These are phyloP conservation scores for Microdochium bolleyi DNA, from an alignment of 2,329 filamentous ascomycete species.

Conservation along the genomic window DNA sequence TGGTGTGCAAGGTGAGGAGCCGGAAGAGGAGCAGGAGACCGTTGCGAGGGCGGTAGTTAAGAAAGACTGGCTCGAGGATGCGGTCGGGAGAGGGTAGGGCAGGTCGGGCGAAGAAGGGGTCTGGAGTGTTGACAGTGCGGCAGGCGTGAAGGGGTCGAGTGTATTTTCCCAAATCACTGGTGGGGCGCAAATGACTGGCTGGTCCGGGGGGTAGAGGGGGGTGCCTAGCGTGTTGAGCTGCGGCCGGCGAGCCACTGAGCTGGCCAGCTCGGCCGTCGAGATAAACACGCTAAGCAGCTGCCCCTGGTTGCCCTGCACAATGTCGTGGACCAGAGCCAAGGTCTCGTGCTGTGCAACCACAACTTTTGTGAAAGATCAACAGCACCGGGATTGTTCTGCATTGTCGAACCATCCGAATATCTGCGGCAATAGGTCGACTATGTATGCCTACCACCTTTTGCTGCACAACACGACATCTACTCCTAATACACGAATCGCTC, in stretches of 20 bases:
- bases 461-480: too few relatives aligned
- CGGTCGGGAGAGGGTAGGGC: not conserved
- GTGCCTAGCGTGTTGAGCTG: not conserved
- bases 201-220: not conserved
- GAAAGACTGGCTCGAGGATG: not conserved
- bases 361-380: too few relatives aligned
- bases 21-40: slow-evolving; percentile 18
- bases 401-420: too few relatives aligned
- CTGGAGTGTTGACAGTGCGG: slow-evolving; percentile 1
- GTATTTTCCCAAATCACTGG: slow-evolving; percentile 1
- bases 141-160: not conserved
- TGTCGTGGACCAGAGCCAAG: too few relatives aligned
- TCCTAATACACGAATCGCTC: too few relatives aligned
- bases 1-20: slow-evolving; percentile 15
- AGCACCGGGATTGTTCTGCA: too few relatives aligned
- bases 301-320: not conserved
- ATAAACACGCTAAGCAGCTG: not conserved
- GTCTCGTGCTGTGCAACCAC: too few relatives aligned
- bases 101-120: slow-evolving; percentile 1
- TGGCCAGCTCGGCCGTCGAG: not conserved
- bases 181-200: not conserved
- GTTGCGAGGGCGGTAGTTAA: slow-evolving; percentile 14
- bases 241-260: not conserved
- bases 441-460: too few relatives aligned
- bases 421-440: too few relatives aligned